Evolutionary conservation across 73 alveolate species (phyloP).

Genomic region (Tetrahymena thermophila): DNA sequence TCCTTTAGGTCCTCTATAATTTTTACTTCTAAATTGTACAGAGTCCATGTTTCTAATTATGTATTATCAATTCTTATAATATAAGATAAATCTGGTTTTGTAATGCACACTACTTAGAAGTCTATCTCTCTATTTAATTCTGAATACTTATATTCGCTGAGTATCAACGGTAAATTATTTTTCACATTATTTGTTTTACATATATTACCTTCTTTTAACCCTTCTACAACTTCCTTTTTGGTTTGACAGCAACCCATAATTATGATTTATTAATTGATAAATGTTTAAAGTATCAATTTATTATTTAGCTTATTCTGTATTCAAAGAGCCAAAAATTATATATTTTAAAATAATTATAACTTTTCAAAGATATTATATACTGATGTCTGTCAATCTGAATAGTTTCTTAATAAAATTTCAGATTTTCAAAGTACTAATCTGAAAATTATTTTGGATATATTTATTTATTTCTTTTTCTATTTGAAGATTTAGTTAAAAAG

Average conservation of each 20-base stretch:
- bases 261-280: too few relatives aligned
- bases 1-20: not conserved
- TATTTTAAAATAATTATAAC: too few relatives aligned
- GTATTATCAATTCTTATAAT: not conserved
- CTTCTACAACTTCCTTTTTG: not conserved
- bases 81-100: not conserved
- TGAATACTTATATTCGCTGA: not conserved
- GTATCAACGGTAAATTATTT: not conserved
- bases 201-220: not conserved
- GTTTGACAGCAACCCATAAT: not conserved
- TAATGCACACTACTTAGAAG: not conserved
- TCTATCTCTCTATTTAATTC: not conserved
- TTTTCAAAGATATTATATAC: too few relatives aligned
- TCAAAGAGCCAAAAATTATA: too few relatives aligned
- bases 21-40: not conserved
- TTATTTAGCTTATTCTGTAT: too few relatives aligned
- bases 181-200: not conserved
- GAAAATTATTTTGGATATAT: too few relatives aligned
- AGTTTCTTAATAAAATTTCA: too few relatives aligned
- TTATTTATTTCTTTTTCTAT: too few relatives aligned
- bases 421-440: too few relatives aligned
- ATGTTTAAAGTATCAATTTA: too few relatives aligned
- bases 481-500: too few relatives aligned
- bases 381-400: too few relatives aligned
- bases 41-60: not conserved